These are phyloP conservation scores for Lactifluus pinguis DNA, from an alignment of 768 basidiomycete genomes.

Conservation along the genomic window DNA sequence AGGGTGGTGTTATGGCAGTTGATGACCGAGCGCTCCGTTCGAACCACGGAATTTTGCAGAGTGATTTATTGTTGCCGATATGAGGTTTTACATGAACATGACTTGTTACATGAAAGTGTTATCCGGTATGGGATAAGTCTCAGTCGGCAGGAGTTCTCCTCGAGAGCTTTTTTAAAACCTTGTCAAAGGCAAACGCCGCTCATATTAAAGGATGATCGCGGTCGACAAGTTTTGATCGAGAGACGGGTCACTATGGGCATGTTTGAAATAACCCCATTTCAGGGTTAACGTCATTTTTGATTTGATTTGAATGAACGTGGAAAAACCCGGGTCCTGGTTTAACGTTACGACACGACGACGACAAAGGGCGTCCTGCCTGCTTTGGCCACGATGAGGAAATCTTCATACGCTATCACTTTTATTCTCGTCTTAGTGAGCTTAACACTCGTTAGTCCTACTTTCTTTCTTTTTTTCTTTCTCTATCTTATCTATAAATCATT, in stretches of 20 bases:
- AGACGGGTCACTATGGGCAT: not conserved
- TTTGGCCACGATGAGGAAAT: slow-evolving; percentile 46
- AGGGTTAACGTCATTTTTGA: slow-evolving; percentile 1
- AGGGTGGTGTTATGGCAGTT: slow-evolving; percentile 2
- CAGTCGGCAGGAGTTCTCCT: not conserved
- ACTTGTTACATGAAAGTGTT: not conserved
- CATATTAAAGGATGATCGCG: not conserved
- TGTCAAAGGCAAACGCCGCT: not conserved
- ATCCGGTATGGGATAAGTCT: not conserved
- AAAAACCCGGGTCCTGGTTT: too few species aligned
- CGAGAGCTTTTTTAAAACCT: not conserved
- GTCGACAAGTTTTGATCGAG: not conserved
- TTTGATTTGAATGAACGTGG: too few species aligned
- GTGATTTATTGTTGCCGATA: slow-evolving; percentile 2
- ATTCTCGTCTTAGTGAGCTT: slow-evolving; percentile 43
- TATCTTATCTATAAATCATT: not conserved
- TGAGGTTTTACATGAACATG: not conserved
- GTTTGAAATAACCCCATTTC: not conserved
- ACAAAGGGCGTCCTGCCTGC: too few species aligned
- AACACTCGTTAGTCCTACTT: slow-evolving; percentile 38
- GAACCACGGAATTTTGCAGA: not conserved
- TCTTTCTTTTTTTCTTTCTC: not conserved
- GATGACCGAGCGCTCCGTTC: not conserved
- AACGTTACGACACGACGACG: too few species aligned
- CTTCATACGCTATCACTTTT: slow-evolving; percentile 59